Conservation (phyloP, 805 yeast genomes). For the Torulaspora microellipsoides region DNA sequence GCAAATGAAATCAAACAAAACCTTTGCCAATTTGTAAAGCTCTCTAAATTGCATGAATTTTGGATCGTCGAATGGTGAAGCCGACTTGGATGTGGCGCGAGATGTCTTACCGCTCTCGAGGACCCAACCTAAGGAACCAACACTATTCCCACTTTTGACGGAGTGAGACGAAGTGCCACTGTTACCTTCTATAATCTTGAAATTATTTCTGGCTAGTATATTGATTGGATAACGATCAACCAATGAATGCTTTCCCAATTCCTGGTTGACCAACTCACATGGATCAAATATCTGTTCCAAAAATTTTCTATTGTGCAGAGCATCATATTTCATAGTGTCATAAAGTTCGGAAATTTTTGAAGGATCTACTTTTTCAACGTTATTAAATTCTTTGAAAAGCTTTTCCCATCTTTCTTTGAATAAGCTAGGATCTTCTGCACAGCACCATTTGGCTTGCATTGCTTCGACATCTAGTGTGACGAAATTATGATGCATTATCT, state of each 20-base stretch:
- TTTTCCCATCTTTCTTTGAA: slow-evolving; percentile 98
- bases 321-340: slow-evolving; percentile 98
- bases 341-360: slow-evolving; percentile 93
- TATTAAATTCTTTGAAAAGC: slow-evolving; percentile 82
- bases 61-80: slow-evolving; percentile 68
- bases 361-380: slow-evolving; percentile 96
- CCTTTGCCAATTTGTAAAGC: slow-evolving; percentile 83
- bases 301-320: slow-evolving; percentile 88
- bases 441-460: slow-evolving; percentile 87
- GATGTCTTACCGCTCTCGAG: slow-evolving; percentile 40
- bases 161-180: slow-evolving; percentile 13
- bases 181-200: slow-evolving; percentile 47
- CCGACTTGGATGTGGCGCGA: slow-evolving; percentile 21
- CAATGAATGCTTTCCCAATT: slow-evolving; percentile 39
- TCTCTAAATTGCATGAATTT: slow-evolving; percentile 80
- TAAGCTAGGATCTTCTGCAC: slow-evolving; percentile 87
- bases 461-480: slow-evolving; percentile 56
- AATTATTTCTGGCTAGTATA: slow-evolving; percentile 69
- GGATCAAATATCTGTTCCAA: slow-evolving; percentile 78
- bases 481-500: slow-evolving; percentile 78
- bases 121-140: slow-evolving; percentile 75
- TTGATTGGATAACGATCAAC: slow-evolving; percentile 73
- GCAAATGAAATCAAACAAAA: slow-evolving; percentile 91
- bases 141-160: slow-evolving; percentile 31
- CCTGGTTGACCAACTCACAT: slow-evolving; percentile 33